Evolutionary conservation across 352 stramenopile genomes (phyloP), one percentile per base, ranked within the genome.

Genomic region (Phytopythium kandeliae): DNA sequence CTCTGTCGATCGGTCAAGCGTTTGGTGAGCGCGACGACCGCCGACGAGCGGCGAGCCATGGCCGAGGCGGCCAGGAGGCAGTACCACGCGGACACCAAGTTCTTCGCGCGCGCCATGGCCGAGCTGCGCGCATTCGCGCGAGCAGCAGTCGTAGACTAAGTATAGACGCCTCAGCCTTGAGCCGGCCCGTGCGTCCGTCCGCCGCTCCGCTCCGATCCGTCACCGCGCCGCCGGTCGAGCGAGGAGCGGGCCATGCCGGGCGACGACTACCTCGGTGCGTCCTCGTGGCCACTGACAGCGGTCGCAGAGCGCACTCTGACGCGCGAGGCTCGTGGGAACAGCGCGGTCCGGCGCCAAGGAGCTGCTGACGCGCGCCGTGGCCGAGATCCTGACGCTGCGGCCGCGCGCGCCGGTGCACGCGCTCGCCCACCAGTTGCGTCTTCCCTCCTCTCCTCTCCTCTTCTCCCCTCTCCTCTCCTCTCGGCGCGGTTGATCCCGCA

Each of bases 71-170:
- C 65, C 11, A 55, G 58, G 15, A 54, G 65, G 42, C 73, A 78
- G 57, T 85, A 85, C 37, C 65, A 82, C 48, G 58, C 66, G 41
- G 70, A 87, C 54, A 77, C 67, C 21, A 69, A 78, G 44, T 84
- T 82, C 44, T 87, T 87, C 38, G 65, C 65, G 26, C 48, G 28
- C 28, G 28, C 28, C 2, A 88, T 88, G 71, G 54, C 57, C 19
- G 38, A 69, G 38, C 53, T 85, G 35, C 47, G 66, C 0, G 53
- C 54, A n/a, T 67, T 65, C 51, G 54, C 58, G 36, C 54, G 58
- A 40, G 37, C 49, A 28, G 16, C 17, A 49, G 19, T 51, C 17
- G 26, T 22, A 25, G 9, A 24, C 15, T 34, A 36, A 48, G 22
- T 38, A 49, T 37, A 49, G 15, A 49, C 16, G n/a, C n/a, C n/a